A percentile compares a stretch with the other conserved stretches of the same genome.
phyloP scores from a whole-genome alignment of 1,284 basidiomycete species.

The Paramarasmius palmivorus region DNA sequence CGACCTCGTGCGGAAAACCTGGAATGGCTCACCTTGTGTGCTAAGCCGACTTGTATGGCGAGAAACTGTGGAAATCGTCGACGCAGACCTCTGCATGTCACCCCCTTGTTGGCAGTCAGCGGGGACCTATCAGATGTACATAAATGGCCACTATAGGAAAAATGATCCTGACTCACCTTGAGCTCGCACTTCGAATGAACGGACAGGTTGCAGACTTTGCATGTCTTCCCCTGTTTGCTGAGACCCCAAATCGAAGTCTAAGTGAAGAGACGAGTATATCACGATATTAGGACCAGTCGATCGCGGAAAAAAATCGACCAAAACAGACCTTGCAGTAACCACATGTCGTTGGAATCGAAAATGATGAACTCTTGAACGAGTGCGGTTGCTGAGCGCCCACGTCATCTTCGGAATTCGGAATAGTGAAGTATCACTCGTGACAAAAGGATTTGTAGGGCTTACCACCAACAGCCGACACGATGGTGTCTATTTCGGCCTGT shows the following conservation, averaged over 20 bases:
- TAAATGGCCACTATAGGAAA: conserved; percentile 1
- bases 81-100: conserved; percentile 7
- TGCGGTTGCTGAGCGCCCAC: conserved; percentile 71
- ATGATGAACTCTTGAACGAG: conserved; percentile 79
- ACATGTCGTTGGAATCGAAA: conserved; percentile 81
- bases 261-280: neutral
- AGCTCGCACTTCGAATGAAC: conserved; percentile 84
- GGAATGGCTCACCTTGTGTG: conserved; percentile 5
- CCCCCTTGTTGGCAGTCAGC: conserved; percentile 57
- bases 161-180: conserved; percentile 52
- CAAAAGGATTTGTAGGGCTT: conserved; percentile 22
- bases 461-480: conserved; percentile 68
- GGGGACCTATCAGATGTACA: conserved; percentile 53
- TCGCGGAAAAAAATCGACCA: neutral
- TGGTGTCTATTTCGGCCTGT: conserved; percentile 59
- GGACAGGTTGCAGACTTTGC: conserved; percentile 75
- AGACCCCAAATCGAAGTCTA: conserved; percentile 84
- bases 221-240: conserved; percentile 82
- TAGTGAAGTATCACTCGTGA: neutral
- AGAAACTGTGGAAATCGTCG: neutral
- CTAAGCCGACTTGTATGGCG: conserved; percentile 9
- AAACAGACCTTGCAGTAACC: conserved; percentile 73
- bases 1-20: neutral
- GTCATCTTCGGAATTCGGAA: conserved; percentile 50
- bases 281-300: neutral